These are phyloP conservation scores for Acanthamoeba healyi DNA, from an alignment of 208 protist species.

Conservation along the genomic window DNA sequence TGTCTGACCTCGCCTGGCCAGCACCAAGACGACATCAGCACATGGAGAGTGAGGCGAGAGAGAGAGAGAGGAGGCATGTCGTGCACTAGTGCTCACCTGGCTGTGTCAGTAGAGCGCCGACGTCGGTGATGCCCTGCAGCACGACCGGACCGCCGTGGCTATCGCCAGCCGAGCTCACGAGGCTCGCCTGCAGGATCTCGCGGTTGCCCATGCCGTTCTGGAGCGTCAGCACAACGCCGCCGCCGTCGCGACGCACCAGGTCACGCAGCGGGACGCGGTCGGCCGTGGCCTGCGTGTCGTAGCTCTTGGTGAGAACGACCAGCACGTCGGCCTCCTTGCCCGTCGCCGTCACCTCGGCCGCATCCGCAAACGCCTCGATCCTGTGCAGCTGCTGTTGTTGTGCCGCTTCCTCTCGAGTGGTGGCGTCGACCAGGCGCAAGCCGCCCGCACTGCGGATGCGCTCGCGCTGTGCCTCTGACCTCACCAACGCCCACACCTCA, in stretches of 20 bases:
- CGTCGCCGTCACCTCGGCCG: neutral
- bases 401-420: neutral
- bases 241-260: neutral
- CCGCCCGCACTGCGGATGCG: neutral
- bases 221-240: neutral
- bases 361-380: neutral
- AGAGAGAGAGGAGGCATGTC: no score
- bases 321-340: neutral
- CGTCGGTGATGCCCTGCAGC: no score
- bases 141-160: neutral
- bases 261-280: neutral
- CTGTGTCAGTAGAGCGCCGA: neutral
- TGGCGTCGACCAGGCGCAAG: neutral
- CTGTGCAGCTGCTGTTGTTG: neutral
- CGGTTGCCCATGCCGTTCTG: slow-evolving; percentile 23
- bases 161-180: neutral
- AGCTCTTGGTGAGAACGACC: slow-evolving; percentile 14
- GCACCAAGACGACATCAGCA: no score
- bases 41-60: neutral
- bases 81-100: neutral
- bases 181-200: neutral
- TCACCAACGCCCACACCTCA: neutral
- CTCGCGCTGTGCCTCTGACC: neutral
- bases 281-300: neutral
- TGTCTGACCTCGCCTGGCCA: neutral